Evolutionary conservation across 164 flowering plant species (phyloP).

Genomic region (Sedum album): DNA sequence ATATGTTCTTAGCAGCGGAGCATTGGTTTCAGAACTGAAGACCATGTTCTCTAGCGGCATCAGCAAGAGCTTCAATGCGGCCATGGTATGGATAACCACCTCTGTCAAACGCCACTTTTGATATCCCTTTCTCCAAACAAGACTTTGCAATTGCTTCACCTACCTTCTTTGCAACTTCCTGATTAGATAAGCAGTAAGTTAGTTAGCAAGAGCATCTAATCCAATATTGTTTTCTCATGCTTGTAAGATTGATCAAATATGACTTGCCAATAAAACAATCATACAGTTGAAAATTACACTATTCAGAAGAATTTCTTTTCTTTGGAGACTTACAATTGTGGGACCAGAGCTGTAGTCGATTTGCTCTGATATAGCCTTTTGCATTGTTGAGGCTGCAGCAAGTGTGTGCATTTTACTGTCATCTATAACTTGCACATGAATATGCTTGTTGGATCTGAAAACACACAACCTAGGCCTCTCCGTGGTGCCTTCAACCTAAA

Average conservation of each 20-base stretch:
- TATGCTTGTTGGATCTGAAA: constrained; percentile 89
- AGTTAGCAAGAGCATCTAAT: constrained; percentile 3
- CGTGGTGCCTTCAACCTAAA: constrained; percentile 83
- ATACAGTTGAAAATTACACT: not conserved
- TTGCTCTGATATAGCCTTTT: constrained; percentile 71
- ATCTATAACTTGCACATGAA: constrained; percentile 91
- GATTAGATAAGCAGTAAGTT: constrained; percentile 10
- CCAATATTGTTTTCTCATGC: constrained; percentile 4
- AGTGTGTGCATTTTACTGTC: constrained; percentile 96
- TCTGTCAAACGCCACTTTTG: constrained; percentile 84
- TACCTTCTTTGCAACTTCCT: constrained; percentile 86
- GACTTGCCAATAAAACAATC: too few species aligned
- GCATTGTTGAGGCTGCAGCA: constrained; percentile 87
- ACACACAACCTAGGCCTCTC: constrained; percentile 90
- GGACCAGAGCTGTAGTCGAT: constrained; percentile 60
- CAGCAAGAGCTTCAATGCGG: constrained; percentile 80
- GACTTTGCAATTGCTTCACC: constrained; percentile 87
- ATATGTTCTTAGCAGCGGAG: not conserved
- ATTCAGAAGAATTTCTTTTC: not conserved
- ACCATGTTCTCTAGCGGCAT: constrained; percentile 88
- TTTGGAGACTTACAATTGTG: constrained; percentile 55
- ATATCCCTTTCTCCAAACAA: constrained; percentile 87
- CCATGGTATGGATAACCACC: constrained; percentile 97
- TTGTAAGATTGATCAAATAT: too few species aligned
- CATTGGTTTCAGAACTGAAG: constrained; percentile 51